These are phyloP conservation scores for Prototheca cutis DNA, from an alignment of 163 green algal species.

Conservation along the genomic window DNA sequence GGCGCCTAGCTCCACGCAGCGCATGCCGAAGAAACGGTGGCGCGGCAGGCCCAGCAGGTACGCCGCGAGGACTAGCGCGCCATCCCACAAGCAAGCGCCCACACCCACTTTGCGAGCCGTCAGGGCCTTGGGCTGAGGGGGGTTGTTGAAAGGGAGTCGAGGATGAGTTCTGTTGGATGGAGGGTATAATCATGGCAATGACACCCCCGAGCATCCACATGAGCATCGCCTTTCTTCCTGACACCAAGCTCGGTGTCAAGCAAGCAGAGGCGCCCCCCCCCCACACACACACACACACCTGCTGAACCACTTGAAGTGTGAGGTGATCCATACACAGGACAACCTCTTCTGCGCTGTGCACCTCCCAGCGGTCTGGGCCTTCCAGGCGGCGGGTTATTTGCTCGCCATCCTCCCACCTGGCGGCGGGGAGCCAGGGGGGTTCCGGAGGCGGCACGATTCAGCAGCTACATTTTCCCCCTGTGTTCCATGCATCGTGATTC, in stretches of 20 bases:
- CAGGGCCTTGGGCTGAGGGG: conserved; percentile 36
- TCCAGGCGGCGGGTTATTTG: conserved; percentile 6
- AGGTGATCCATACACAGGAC: conserved; percentile 17
- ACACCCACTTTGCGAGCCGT: conserved; percentile 54
- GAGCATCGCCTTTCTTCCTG: no score
- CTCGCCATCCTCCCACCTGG: conserved; percentile 40
- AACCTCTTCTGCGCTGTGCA: conserved; percentile 35
- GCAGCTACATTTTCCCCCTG: no score
- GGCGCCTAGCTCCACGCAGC: conserved; percentile 62
- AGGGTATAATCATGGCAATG: no score
- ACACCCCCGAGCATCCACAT: no score
- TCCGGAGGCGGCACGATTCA: no score
- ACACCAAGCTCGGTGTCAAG: no score
- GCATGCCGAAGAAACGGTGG: conserved; percentile 20
- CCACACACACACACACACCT: conserved; percentile 10
- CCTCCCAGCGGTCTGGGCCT: conserved; percentile 29
- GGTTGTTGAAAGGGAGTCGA: neutral
- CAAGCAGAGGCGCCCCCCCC: no score
- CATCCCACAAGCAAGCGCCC: conserved; percentile 63
- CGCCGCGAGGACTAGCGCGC: conserved; percentile 54
- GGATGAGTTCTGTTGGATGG: no score
- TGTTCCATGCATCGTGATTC: no score
- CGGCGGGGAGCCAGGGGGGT: no score
- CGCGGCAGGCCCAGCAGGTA: conserved; percentile 30
- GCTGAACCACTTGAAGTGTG: conserved; percentile 24